A percentile compares a stretch with the other conserved stretches of the same genome.
These are phyloP conservation scores for Pseudocercospora fijiensis DNA, from an alignment of 2,329 filamentous ascomycete species.

Conservation along the genomic window DNA sequence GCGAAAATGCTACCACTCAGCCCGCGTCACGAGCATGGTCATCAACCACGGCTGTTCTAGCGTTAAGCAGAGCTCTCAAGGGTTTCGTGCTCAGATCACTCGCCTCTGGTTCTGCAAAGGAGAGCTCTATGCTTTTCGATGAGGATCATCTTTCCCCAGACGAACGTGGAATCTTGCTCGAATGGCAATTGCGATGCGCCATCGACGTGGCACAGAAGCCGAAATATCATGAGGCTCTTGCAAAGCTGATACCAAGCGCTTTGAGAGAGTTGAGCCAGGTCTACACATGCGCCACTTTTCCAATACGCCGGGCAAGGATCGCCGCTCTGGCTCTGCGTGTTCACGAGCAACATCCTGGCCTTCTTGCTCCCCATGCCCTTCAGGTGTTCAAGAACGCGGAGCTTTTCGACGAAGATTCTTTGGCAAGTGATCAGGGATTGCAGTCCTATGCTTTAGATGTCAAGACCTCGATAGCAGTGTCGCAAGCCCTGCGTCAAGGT, in stretches of 20 bases:
- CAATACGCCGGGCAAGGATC: constrained; percentile 35
- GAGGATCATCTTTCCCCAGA: constrained; percentile 31
- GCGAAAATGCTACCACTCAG: constrained; percentile 49
- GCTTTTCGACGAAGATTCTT: constrained; percentile 10
- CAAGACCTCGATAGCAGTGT: constrained; percentile 41
- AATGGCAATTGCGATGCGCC: constrained; percentile 42
- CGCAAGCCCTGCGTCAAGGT: constrained; percentile 44
- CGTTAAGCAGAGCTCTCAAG: constrained; percentile 28
- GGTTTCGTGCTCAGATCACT: constrained; percentile 23
- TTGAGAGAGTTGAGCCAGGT: constrained; percentile 23
- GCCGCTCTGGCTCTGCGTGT: constrained; percentile 26
- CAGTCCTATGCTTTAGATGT: constrained; percentile 39
- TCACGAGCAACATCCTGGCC: constrained; percentile 26
- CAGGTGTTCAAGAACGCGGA: constrained; percentile 16
- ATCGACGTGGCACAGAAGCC: constrained; percentile 28
- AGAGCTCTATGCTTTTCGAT: constrained; percentile 35
- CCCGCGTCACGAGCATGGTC: constrained; percentile 41
- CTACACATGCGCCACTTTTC: constrained; percentile 26
- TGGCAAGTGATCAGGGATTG: constrained; percentile 40
- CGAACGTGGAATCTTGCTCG: constrained; percentile 43
- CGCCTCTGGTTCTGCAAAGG: constrained; percentile 21
- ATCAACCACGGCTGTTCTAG: constrained; percentile 21
- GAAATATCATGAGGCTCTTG: constrained; percentile 24
- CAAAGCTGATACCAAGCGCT: constrained; percentile 23
- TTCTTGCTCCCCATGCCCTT: constrained; percentile 23